A percentile compares a stretch with the other conserved stretches of the same genome.
These are phyloP conservation scores for Plasmopara halstedii DNA, from an alignment of 352 stramenopile genomes.

Conservation along the genomic window DNA sequence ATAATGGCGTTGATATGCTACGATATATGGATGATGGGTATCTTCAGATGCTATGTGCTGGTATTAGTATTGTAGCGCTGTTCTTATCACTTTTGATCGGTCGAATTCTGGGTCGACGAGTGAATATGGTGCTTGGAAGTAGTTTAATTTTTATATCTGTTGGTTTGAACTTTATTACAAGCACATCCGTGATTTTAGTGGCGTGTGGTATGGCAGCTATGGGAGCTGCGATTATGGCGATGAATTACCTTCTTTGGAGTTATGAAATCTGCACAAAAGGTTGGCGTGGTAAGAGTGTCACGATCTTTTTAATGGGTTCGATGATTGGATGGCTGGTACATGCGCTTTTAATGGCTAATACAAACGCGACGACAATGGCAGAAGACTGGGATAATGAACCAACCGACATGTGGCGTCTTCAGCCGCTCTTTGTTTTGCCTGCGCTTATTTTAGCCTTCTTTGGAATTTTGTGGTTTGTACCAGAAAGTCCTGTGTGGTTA, in stretches of 20 bases:
- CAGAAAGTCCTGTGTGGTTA: conserved; percentile 76
- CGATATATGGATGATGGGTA: conserved; percentile 47
- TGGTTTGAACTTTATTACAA: conserved; percentile 51
- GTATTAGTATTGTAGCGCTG: conserved; percentile 43
- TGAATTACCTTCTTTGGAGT: conserved; percentile 76
- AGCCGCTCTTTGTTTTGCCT: conserved; percentile 53
- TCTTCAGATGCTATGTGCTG: conserved; percentile 44
- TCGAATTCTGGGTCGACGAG: conserved; percentile 47
- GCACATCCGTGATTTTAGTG: conserved; percentile 42
- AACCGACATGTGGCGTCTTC: conserved; percentile 50
- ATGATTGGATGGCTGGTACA: conserved; percentile 66
- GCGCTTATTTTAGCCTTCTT: conserved; percentile 56
- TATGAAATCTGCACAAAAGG: conserved; percentile 84
- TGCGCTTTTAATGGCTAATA: conserved; percentile 43
- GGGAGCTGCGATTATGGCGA: conserved; percentile 57
- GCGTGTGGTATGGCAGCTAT: conserved; percentile 43
- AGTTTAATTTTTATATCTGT: conserved; percentile 43
- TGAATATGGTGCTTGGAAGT: conserved; percentile 50
- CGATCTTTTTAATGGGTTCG: conserved; percentile 70
- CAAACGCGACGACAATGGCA: conserved; percentile 34
- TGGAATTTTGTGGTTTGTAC: conserved; percentile 53
- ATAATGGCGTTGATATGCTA: conserved; percentile 31
- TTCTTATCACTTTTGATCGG: conserved; percentile 46
- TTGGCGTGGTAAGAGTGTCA: conserved; percentile 80
- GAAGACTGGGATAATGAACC: conserved; percentile 33